Evolutionary conservation across 2,329 filamentous ascomycete genomes (phyloP), one percentile per base, ranked within the genome.

Genomic region (Hypoxylon sp.): DNA sequence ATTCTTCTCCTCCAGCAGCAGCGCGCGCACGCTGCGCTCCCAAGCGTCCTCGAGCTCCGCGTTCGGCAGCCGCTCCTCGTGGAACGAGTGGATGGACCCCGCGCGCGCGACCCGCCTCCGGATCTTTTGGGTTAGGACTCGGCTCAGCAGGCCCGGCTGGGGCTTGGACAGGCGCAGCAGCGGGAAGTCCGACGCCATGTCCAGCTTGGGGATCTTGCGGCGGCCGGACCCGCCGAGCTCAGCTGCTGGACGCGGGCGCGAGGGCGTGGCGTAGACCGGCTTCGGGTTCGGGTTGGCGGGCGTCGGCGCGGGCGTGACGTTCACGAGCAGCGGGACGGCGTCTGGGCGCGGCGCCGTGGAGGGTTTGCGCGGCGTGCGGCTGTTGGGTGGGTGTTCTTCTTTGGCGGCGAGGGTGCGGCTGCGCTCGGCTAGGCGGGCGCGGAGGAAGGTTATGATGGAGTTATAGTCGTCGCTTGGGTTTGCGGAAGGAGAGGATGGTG

Each of bases 121-220:
- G 12, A 79, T 67, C 61, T 81, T 82, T 38, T 80, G 72, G 7
- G 75, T 72, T 2, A 92, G 62, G 11, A 86, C 76, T 6, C 79
- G 72, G n/a, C 77, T 80, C 13, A 92, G 69, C n/a, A 71, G 69
- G 0, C 67, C 65, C 2, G 86, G 79, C 67, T 91, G 86, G 3
- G 85, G 84, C 67, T 88, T 89, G 55, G 74, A 78, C 32, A 87
- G 70, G 25, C 89, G 82, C 19, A 93, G 68, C 63, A 91, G 87
- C 0, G 87, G 82, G 16, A 85, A 69, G 17, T 76, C 77, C 29
- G 77, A 74, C 2, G 84, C 76, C 3, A 80, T 77, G 21, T 79
- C 72, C 1, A 90, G 65, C 1, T 72, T 71, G 1, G 89, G 89
- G 2, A 90, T 75, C 34, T 79, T 76, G 15, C 87, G 79, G 9